phyloP scores from a whole-genome alignment of 208 protist genomes.

The Acanthamoeba rhysodes region DNA sequence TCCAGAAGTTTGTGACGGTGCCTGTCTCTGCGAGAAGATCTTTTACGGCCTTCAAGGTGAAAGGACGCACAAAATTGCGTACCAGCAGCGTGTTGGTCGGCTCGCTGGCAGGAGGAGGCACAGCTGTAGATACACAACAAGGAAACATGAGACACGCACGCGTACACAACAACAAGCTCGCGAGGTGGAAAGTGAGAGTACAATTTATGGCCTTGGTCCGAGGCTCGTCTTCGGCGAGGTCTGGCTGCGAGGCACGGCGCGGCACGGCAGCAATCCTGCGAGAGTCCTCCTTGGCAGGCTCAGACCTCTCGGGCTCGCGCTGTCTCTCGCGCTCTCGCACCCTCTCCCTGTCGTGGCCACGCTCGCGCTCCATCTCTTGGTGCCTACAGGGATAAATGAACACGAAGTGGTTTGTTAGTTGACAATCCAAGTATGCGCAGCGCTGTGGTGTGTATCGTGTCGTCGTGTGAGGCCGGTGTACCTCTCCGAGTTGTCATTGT shows the following conservation, averaged over 20 bases:
- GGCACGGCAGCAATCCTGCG: background rate
- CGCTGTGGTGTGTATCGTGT: background rate
- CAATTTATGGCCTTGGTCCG: background rate
- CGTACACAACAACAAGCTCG: background rate
- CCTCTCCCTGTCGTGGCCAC: background rate
- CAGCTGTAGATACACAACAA: background rate
- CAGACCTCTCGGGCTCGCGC: background rate
- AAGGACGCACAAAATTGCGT: slow-evolving; percentile 76
- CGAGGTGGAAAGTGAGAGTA: background rate
- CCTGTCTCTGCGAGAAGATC: slow-evolving; percentile 62
- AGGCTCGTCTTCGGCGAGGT: background rate
- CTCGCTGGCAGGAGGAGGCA: slow-evolving; percentile 10
- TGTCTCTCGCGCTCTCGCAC: slow-evolving; percentile 32
- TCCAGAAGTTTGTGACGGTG: slow-evolving; percentile 68
- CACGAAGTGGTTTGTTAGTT: background rate
- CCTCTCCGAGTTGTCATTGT: background rate
- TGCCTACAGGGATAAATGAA: background rate
- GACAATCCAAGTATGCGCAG: background rate
- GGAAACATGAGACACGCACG: background rate
- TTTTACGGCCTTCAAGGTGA: slow-evolving; percentile 75
- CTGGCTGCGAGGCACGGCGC: background rate
- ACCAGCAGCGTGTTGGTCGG: slow-evolving; percentile 76
- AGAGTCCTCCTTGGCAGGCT: background rate
- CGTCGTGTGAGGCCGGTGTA: too few species aligned
- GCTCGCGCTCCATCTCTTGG: background rate